Conservation (phyloP, 1,284 basidiomycete genomes). For the Ceratobasidium sp. region DNA sequence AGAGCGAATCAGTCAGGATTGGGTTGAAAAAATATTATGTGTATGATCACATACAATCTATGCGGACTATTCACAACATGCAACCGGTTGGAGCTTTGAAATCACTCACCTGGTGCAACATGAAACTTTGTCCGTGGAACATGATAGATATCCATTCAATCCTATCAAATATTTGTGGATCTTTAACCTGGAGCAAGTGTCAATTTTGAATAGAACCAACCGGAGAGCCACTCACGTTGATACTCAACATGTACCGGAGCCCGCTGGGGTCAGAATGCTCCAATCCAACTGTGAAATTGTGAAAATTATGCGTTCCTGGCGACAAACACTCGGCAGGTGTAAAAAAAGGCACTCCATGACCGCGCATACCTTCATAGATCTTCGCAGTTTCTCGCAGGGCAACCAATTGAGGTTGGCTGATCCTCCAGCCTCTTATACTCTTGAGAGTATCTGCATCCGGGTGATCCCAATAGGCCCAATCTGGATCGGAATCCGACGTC, state of each 20-base stretch:
- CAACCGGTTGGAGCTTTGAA: not conserved
- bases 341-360: constrained; percentile 41
- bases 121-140: constrained; percentile 98
- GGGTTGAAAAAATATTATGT: too few relatives aligned
- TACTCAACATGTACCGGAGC: constrained; percentile 83
- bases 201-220: constrained; percentile 20
- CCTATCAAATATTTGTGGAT: constrained; percentile 84
- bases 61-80: not conserved
- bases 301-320: constrained; percentile 82
- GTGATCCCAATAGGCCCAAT: constrained; percentile 30
- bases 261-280: constrained; percentile 84
- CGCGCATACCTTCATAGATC: constrained; percentile 66
- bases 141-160: constrained; percentile 96
- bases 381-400: constrained; percentile 53
- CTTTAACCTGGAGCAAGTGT: constrained; percentile 62
- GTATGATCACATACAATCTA: constrained; percentile 54
- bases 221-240: constrained; percentile 65
- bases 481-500: not conserved
- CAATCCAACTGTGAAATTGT: constrained; percentile 94
- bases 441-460: constrained; percentile 59
- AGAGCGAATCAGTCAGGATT: not conserved
- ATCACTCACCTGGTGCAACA: constrained; percentile 87
- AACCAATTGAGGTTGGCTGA: constrained; percentile 23
- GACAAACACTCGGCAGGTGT: not conserved
- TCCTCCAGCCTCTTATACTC: constrained; percentile 56